Percentiles rank a stretch among this genome's conserved stretches.
Evolutionary conservation across 805 yeast genomes (phyloP).

Genomic region (Candida coquimbonensis): DNA sequence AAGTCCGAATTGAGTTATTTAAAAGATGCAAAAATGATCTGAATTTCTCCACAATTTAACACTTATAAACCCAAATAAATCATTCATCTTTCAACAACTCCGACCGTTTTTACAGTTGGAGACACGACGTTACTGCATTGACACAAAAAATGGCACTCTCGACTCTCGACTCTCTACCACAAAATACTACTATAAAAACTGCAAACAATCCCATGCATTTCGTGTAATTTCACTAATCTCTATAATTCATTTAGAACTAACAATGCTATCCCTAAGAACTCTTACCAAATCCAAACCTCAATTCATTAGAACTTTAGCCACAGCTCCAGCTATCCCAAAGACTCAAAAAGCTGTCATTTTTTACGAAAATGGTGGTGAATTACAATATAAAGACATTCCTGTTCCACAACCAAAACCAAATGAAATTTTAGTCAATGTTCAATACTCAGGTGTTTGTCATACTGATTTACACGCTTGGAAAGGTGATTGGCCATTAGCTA

Average conservation of each 20-base stretch:
- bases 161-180: background rate
- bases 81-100: background rate
- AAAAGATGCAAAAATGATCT: background rate
- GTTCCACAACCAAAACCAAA: slow-evolving; percentile 53
- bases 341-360: slow-evolving; percentile 48
- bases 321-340: slow-evolving; percentile 30
- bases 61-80: background rate
- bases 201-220: too few relatives aligned
- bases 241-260: background rate
- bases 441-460: slow-evolving; percentile 62
- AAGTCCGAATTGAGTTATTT: slow-evolving; percentile 2
- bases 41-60: background rate
- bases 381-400: slow-evolving; percentile 45
- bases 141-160: background rate
- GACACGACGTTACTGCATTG: background rate
- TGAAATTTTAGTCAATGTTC: slow-evolving; percentile 49
- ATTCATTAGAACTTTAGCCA: background rate
- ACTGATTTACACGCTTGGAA: slow-evolving; percentile 64
- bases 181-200: background rate
- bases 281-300: background rate
- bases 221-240: too few relatives aligned
- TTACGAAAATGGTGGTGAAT: slow-evolving; percentile 41
- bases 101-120: background rate
- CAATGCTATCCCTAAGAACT: slow-evolving; percentile 1
- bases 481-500: slow-evolving; percentile 57